Conservation (phyloP, 371 early-diverging fungal species). For the Rhizopus arrhizus region DNA sequence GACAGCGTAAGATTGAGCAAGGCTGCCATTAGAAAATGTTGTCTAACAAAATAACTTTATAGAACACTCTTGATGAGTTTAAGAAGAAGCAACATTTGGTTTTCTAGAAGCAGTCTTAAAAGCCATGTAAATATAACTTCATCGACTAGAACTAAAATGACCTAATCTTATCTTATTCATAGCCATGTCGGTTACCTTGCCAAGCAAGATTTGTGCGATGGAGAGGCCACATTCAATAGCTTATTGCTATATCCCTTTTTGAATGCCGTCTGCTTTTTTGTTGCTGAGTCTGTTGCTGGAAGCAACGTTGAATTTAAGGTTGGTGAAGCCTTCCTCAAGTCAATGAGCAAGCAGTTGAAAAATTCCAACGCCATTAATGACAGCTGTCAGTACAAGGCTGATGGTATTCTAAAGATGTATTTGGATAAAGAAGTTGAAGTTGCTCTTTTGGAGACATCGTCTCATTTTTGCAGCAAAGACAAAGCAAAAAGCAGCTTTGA, state of each 20-base stretch:
- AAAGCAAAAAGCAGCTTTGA: conserved; percentile 18
- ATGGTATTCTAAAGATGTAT: conserved; percentile 15
- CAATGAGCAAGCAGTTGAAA: no score
- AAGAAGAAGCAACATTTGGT: conserved; percentile 12
- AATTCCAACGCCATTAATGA: no score
- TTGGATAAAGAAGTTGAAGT: conserved; percentile 6
- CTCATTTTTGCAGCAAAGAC: conserved; percentile 3
- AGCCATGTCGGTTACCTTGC: no score
- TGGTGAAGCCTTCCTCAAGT: no score
- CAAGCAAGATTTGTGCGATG: conserved; percentile 13
- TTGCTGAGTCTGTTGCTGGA: no score
- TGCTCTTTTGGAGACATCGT: conserved; percentile 16
- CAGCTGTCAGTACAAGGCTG: background rate
- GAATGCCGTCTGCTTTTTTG: conserved; percentile 2
- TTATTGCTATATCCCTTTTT: conserved; percentile 24
- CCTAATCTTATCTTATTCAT: background rate
- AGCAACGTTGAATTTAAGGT: no score
- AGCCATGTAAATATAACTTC: conserved; percentile 18
- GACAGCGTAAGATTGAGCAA: conserved; percentile 10
- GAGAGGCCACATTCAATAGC: conserved; percentile 21
- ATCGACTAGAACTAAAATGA: conserved; percentile 12
- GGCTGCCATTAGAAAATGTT: conserved; percentile 6
- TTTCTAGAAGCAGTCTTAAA: conserved; percentile 16
- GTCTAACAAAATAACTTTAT: conserved; percentile 11
- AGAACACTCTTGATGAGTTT: conserved; percentile 16